These are phyloP conservation scores for Tolypocladium endophyticum DNA, from an alignment of 2,329 filamentous ascomycete genomes.

Conservation along the genomic window DNA sequence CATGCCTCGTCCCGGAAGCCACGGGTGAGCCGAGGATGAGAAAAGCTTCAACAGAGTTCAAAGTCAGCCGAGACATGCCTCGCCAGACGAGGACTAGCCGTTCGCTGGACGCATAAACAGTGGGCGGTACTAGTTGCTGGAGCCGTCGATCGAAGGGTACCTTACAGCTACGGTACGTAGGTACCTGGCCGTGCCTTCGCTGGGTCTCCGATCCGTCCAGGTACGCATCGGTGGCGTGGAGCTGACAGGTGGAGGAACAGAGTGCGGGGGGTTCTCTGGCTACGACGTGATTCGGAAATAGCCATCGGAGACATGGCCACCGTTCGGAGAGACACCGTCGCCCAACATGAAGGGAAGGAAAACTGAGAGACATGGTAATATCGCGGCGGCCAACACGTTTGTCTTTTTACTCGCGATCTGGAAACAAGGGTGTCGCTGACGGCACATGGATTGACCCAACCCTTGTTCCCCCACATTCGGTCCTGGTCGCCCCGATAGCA, in stretches of 20 bases:
- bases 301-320: not conserved
- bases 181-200: not conserved
- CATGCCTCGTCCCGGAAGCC: not conserved
- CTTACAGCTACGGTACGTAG: not conserved
- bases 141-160: not conserved
- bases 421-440: not conserved
- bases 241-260: not conserved
- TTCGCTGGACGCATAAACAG: not conserved
- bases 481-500: not conserved
- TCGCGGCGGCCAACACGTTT: not conserved
- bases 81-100: not conserved
- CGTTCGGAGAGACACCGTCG: not conserved
- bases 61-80: not conserved
- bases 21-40: not conserved
- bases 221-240: conserved; percentile 1
- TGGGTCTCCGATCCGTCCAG: not conserved
- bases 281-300: not conserved
- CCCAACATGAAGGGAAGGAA: not conserved
- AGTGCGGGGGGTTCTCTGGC: not conserved
- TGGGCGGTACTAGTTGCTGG: not conserved
- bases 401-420: not conserved
- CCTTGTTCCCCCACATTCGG: conserved; percentile 1
- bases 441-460: not conserved
- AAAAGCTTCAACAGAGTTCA: not conserved
- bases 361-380: not conserved